These are phyloP conservation scores for Wakefieldia striispora DNA, from an alignment of 768 basidiomycete species.

Conservation along the genomic window DNA sequence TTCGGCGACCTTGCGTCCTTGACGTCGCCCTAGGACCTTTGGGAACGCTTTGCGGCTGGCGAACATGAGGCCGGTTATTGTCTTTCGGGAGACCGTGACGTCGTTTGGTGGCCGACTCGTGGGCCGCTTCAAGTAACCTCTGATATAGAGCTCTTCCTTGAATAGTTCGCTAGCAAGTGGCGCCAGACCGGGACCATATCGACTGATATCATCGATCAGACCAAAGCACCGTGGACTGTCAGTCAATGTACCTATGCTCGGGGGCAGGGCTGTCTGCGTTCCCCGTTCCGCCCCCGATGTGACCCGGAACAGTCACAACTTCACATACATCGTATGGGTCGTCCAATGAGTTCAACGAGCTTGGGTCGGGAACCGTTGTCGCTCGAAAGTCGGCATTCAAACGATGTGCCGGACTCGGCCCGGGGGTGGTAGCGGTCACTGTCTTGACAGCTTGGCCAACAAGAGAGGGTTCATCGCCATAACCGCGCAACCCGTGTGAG, in stretches of 20 bases:
- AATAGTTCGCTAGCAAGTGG: constrained; percentile 29
- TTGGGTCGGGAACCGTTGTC: background rate
- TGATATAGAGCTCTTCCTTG: constrained; percentile 27
- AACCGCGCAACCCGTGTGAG: background rate
- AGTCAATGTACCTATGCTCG: constrained; percentile 11
- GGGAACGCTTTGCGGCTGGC: constrained; percentile 7
- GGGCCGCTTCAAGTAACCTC: constrained; percentile 27
- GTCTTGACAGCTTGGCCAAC: background rate
- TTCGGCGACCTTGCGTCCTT: constrained; percentile 18
- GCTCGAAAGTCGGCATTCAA: background rate
- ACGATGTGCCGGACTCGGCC: background rate
- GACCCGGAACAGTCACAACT: background rate
- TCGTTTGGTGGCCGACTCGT: constrained; percentile 5
- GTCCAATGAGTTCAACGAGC: background rate
- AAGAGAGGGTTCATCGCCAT: background rate
- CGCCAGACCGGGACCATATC: constrained; percentile 7
- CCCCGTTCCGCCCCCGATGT: background rate
- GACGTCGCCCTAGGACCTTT: constrained; percentile 18
- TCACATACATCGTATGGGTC: constrained; percentile 10
- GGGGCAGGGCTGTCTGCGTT: background rate
- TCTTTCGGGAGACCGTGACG: background rate
- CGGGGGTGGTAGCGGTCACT: background rate
- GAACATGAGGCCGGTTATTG: constrained; percentile 1
- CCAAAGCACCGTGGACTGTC: background rate
- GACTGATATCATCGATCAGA: constrained; percentile 10